phyloP scores from a whole-genome alignment of 78 protist genomes.

The Dictyostelium intermedium region DNA sequence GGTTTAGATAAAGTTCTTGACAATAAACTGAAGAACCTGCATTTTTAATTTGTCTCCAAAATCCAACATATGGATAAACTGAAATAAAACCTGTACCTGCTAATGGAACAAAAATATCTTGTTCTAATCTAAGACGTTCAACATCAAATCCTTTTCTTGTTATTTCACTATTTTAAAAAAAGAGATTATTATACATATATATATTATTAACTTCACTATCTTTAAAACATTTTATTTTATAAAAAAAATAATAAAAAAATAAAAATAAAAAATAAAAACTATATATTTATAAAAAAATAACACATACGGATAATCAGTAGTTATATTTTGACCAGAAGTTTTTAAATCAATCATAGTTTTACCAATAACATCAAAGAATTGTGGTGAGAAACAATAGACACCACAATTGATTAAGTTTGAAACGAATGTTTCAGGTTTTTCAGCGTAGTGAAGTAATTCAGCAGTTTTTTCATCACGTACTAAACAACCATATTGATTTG shows the following conservation, averaged over 20 bases:
- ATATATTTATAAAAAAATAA: not conserved
- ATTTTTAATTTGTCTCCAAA: slow-evolving; percentile 76
- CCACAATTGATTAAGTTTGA: slow-evolving; percentile 81
- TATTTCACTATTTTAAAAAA: slow-evolving; percentile 32
- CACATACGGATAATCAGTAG: slow-evolving; percentile 51
- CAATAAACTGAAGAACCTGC: slow-evolving; percentile 79
- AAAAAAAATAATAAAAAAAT: no score
- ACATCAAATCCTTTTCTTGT: slow-evolving; percentile 36
- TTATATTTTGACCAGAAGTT: slow-evolving; percentile 19
- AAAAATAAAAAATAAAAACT: no score
- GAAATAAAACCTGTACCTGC: slow-evolving; percentile 47
- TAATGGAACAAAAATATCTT: slow-evolving; percentile 76
- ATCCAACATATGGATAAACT: slow-evolving; percentile 43
- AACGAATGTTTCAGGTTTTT: slow-evolving; percentile 83
- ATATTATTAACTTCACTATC: not conserved
- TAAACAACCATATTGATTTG: slow-evolving; percentile 79
- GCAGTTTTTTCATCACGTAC: slow-evolving; percentile 58
- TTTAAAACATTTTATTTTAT: no score
- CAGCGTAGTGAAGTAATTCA: slow-evolving; percentile 75
- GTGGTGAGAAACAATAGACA: slow-evolving; percentile 56
- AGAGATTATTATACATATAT: not conserved
- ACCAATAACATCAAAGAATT: slow-evolving; percentile 54
- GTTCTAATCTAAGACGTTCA: slow-evolving; percentile 59
- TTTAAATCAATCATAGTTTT: slow-evolving; percentile 43
- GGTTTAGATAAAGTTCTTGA: slow-evolving; percentile 64